Evolutionary conservation across 441 rosid species (phyloP), one percentile per base, ranked within the genome.

Genomic region (Biscutella laevigata): DNA sequence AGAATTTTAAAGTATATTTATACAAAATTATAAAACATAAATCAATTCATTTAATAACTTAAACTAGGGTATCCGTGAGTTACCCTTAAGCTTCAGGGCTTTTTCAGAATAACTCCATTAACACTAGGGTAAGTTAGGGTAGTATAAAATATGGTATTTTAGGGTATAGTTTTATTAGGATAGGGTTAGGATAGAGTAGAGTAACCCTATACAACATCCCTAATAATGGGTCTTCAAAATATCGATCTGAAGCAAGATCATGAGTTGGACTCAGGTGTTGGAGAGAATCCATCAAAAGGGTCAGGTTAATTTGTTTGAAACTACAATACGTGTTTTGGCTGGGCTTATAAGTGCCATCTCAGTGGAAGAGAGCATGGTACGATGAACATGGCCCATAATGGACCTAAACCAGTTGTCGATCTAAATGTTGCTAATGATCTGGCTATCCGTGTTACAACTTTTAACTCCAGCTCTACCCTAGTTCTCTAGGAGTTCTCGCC

Each of bases 321-420:
- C 97, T 19, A 86, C 97, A 4, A 92, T 92, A 25, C 95, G 97
- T 42, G 82, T 92, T 57, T 59, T 92, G 69, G 99, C 97, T 62
- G 99, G 99, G 50, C 95, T 92, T 57, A 70, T 92, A 61, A 92
- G 99, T 74, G 99, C 77, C 96, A 92, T 78, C 69, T 92, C 58
- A 88, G 95, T 71, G 91, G 95, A 50, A 85, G 90, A 41, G 86
- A 74, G 30, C 72, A 66, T 52, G 81, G 78, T 53, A 24, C 30
- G 6, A 33, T 74, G 69, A 77, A 66, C 64, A 42, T 58, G 33
- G 57, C 73, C 6, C 70, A 51, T 32, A 74, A 40, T 54, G 95
- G 88, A 42, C 86, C 95, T 1, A 80, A 76, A 28, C 84, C 97
- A 57, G 71, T 27, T 59, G 50, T 86, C 12, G 88, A 88, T 75